Evolutionary conservation across 1,284 basidiomycete genomes (phyloP).

Genomic region (Ustilago hordei): DNA sequence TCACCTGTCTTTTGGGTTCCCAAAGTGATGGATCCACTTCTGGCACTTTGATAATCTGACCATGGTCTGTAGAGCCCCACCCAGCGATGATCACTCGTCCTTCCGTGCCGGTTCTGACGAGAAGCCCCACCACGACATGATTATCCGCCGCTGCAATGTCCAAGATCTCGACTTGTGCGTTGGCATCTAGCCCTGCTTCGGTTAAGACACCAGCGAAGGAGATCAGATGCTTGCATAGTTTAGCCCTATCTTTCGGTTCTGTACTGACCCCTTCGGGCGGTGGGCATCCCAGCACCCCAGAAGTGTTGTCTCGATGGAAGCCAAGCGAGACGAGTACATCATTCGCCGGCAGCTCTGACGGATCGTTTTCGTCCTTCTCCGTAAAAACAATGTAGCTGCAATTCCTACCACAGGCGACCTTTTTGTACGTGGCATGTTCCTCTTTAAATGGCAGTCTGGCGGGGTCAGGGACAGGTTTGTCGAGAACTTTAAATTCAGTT

Average conservation of each 20-base stretch:
- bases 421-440: slow-evolving; percentile 1
- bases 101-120: background rate
- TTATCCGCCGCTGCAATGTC: slow-evolving; percentile 33
- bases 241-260: background rate
- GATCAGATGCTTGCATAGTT: slow-evolving; percentile 20
- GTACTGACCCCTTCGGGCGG: background rate
- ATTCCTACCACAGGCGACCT: slow-evolving; percentile 47
- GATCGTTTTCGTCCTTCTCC: too few relatives aligned
- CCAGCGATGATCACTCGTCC: slow-evolving; percentile 23
- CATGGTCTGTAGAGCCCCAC: slow-evolving; percentile 48
- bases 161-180: slow-evolving; percentile 10
- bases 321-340: slow-evolving; percentile 42
- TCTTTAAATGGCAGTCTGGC: background rate
- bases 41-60: slow-evolving; percentile 29
- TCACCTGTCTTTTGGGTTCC: slow-evolving; percentile 20
- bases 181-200: slow-evolving; percentile 11
- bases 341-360: background rate
- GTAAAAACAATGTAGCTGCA: slow-evolving; percentile 42
- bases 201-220: slow-evolving; percentile 22
- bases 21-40: background rate
- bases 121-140: slow-evolving; percentile 29
- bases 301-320: slow-evolving; percentile 30
- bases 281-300: slow-evolving; percentile 40
- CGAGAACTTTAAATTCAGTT: background rate
- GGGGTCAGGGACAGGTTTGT: background rate